Evolutionary conservation across 192 early-diverging fungal genomes (phyloP), one percentile per base, ranked within the genome.

Genomic region (Gonapodya prolifera): DNA sequence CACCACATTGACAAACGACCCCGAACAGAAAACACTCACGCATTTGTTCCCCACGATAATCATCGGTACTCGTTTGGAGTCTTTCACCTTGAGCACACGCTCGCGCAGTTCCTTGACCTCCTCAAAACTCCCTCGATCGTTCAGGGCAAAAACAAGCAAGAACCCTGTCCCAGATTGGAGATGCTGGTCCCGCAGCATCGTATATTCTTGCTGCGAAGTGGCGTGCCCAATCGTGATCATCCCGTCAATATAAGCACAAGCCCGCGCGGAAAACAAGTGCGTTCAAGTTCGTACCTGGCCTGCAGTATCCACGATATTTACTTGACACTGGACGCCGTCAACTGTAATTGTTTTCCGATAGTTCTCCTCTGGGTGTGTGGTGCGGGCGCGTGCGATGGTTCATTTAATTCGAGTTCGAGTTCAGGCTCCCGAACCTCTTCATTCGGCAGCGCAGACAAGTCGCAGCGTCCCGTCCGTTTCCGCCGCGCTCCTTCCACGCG

Each of bases 361-460:
- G 79, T 87, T 89, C 78, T 89, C 87, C 81, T 87, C 86, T 85
- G n/a, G n/a, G n/a, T n/a, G n/a, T n/a, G n/a, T n/a, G n/a, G n/a
- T n/a, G n/a, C n/a, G n/a, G n/a, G n/a, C n/a, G n/a, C n/a, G n/a
- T n/a, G n/a, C n/a, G n/a, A n/a, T n/a, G n/a, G n/a, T n/a, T n/a
- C n/a, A n/a, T n/a, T n/a, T n/a, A n/a, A n/a, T n/a, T n/a, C n/a
- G n/a, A n/a, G n/a, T n/a, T n/a, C n/a, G n/a, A n/a, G n/a, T n/a
- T n/a, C n/a, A n/a, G n/a, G n/a, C n/a, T n/a, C n/a, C n/a, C n/a
- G n/a, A n/a, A n/a, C n/a, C n/a, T n/a, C n/a, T n/a, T n/a, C n/a
- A n/a, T n/a, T n/a, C n/a, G n/a, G n/a, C n/a, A n/a, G n/a, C n/a
- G n/a, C n/a, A n/a, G n/a, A n/a, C n/a, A n/a, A n/a, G n/a, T n/a